Conservation (phyloP, 2,329 filamentous ascomycete genomes). For the Paecilomyces fulvus region DNA sequence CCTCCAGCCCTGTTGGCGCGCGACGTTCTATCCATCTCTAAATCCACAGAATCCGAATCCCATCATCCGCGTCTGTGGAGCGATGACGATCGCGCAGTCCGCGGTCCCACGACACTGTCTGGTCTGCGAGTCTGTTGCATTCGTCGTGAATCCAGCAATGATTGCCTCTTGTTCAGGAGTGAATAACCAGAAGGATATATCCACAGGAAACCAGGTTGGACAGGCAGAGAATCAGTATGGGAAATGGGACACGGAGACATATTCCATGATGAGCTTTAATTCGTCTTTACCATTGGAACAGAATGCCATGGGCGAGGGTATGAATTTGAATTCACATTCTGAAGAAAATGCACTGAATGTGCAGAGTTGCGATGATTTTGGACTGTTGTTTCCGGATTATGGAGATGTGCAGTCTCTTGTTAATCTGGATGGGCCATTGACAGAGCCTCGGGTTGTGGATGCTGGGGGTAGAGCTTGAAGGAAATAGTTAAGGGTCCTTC, state of each 20-base stretch:
- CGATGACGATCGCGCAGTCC: constrained; percentile 2
- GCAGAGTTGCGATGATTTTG: not conserved
- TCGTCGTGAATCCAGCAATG: not conserved
- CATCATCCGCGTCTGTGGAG: constrained; percentile 7
- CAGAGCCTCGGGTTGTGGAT: not conserved
- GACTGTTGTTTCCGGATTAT: not conserved
- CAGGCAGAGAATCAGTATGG: not conserved
- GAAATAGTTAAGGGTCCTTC: not conserved
- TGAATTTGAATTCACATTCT: not conserved
- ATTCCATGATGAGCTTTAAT: not conserved
- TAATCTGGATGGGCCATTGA: not conserved
- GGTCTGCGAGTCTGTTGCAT: constrained; percentile 9
- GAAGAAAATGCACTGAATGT: not conserved
- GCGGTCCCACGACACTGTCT: constrained; percentile 10
- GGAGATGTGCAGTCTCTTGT: not conserved
- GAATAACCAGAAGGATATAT: not conserved
- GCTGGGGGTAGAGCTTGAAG: not conserved
- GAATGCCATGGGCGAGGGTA: not conserved
- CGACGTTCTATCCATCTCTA: constrained; percentile 3
- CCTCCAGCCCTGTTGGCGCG: constrained; percentile 10
- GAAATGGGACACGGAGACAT: not conserved
- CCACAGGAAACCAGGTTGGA: not conserved
- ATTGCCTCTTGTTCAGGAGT: not conserved
- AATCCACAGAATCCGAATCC: constrained; percentile 6
- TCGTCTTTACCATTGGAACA: not conserved